A percentile compares a stretch with the other conserved stretches of the same genome.
phyloP scores from a whole-genome alignment of 1,139 yeast genomes.

The Yamadazyma mexicana region DNA sequence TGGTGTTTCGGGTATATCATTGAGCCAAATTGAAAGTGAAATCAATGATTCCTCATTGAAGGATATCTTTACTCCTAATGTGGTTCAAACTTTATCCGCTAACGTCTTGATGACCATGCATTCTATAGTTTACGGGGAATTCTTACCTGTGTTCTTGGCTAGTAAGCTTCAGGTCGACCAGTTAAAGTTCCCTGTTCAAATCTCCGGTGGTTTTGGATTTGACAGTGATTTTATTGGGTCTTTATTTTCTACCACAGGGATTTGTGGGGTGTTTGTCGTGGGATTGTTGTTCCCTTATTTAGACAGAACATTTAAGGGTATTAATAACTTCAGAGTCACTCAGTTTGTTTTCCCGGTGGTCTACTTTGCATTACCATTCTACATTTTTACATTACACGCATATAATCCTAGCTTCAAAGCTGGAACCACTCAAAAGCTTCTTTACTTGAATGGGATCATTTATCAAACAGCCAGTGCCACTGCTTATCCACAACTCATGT shows the following conservation, averaged over 20 bases:
- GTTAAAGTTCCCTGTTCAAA: conserved; percentile 38
- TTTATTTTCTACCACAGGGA: conserved; percentile 55
- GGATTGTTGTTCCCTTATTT: conserved; percentile 54
- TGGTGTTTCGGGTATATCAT: conserved; percentile 15
- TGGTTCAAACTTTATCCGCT: conserved; percentile 14
- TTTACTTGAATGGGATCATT: conserved; percentile 25
- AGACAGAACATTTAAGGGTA: conserved; percentile 50
- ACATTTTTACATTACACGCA: conserved; percentile 42
- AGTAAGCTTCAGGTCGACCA: conserved; percentile 34
- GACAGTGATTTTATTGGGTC: conserved; percentile 52
- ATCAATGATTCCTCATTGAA: conserved; percentile 10
- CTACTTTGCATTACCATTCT: conserved; percentile 50
- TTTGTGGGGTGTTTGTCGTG: conserved; percentile 54
- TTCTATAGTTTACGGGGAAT: conserved; percentile 55
- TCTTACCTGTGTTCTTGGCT: conserved; percentile 60
- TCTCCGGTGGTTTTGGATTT: conserved; percentile 33
- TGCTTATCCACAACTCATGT: conserved; percentile 18
- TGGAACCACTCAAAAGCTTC: conserved; percentile 22
- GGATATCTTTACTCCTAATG: conserved; percentile 15
- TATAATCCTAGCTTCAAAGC: conserved; percentile 26
- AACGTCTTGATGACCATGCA: conserved; percentile 30
- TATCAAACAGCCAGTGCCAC: conserved; percentile 38
- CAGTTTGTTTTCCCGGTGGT: conserved; percentile 45
- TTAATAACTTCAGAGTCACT: conserved; percentile 44
- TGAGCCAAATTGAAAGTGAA: conserved; percentile 11